Percentiles rank a stretch among this genome's conserved stretches.
Conservation (phyloP, 225 moss, liverwort and hornwort species). For the Climacium dendroides region DNA sequence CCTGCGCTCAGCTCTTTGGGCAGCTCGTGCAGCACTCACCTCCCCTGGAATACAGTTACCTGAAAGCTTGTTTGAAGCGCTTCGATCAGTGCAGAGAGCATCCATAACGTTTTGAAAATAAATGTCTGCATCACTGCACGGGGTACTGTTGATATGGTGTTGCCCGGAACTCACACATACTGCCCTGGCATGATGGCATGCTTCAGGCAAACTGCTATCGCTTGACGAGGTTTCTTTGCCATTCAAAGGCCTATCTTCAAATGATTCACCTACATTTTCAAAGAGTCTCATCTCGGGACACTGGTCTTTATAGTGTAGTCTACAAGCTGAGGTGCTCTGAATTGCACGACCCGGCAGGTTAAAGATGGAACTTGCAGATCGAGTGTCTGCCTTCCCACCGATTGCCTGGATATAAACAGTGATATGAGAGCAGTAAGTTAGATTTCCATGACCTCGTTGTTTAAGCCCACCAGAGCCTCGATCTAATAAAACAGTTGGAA, state of each 20-base stretch:
- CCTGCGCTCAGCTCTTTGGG: not conserved
- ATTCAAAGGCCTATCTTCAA: not conserved
- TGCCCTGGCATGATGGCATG: not conserved
- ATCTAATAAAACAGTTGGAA: not conserved
- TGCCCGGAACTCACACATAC: not conserved
- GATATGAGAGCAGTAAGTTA: not conserved
- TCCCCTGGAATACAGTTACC: not conserved
- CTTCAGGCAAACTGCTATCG: not conserved
- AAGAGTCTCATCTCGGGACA: not conserved
- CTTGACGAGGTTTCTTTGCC: not conserved
- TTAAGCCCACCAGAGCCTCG: not conserved
- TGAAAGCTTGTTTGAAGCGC: not conserved
- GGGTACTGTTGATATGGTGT: not conserved
- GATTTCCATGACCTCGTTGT: not conserved
- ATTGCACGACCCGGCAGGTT: not conserved
- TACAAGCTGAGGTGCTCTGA: conserved; percentile 1
- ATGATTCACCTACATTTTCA: not conserved
- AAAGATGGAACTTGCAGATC: not conserved
- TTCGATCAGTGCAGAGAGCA: conserved; percentile 1
- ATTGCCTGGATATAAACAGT: conserved; percentile 8
- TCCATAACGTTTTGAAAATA: conserved; percentile 16
- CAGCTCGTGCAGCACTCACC: not conserved
- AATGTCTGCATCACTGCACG: not conserved
- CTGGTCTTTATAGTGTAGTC: not conserved
- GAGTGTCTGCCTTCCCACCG: not conserved